Conservation (phyloP, 2,329 filamentous ascomycete species). For the Corinectria fuckeliana region DNA sequence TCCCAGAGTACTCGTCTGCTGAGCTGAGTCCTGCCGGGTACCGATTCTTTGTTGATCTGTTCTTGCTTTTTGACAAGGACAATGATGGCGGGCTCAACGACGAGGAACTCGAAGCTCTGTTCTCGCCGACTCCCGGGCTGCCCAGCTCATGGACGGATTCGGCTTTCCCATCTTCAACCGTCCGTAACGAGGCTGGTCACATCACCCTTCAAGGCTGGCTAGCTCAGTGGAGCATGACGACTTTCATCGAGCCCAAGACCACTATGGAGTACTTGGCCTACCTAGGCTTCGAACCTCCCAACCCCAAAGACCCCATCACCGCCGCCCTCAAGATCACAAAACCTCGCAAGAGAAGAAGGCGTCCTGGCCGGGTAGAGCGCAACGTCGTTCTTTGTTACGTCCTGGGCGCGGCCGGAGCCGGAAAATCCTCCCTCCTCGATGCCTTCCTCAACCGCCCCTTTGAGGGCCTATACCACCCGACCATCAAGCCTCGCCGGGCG, state of each 20-base stretch:
- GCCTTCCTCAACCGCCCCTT: conserved; percentile 92
- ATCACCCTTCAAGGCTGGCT: conserved; percentile 98
- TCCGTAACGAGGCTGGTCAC: conserved; percentile 92
- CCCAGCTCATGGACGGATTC: conserved; percentile 87
- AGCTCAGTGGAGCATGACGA: conserved; percentile 99
- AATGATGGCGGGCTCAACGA: conserved; percentile 95
- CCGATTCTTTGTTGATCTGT: conserved; percentile 96
- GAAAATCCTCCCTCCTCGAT: conserved; percentile 90
- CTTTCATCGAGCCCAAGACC: conserved; percentile 92
- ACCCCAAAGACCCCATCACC: conserved; percentile 77
- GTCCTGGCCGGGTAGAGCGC: conserved; percentile 85
- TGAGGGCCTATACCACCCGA: conserved; percentile 83
- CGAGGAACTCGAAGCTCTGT: conserved; percentile 81
- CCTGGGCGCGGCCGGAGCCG: conserved; percentile 81
- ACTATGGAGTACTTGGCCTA: conserved; percentile 96
- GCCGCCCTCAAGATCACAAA: conserved; percentile 92
- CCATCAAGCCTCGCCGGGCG: conserved; percentile 90
- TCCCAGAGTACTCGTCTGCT: conserved; percentile 88
- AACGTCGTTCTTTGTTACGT: conserved; percentile 96
- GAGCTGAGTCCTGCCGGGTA: conserved; percentile 95
- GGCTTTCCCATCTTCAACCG: conserved; percentile 90
- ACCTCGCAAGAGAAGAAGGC: conserved; percentile 81
- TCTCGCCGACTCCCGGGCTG: conserved; percentile 90
- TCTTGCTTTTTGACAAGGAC: conserved; percentile 94
- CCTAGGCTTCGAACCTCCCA: conserved; percentile 86